Percentiles rank a stretch among this genome's conserved stretches.
Evolutionary conservation across 371 early-diverging fungal species (phyloP).

Genomic region (Syncephalis plumigaleata): DNA sequence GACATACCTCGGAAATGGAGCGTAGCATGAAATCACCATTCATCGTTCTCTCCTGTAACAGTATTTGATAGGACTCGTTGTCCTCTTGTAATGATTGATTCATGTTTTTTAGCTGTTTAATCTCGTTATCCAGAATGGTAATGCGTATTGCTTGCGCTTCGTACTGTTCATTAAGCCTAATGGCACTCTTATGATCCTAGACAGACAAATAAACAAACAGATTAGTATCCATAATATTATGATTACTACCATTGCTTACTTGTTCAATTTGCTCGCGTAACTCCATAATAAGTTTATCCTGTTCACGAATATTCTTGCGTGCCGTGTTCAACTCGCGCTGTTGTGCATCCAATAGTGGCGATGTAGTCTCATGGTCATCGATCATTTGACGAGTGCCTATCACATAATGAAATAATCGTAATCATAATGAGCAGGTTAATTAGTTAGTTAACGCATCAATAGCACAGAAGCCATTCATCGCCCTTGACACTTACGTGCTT

Average conservation of each 20-base stretch:
- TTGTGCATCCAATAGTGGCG: no score
- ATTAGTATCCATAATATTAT: no score
- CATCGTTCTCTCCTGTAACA: constrained; percentile 64
- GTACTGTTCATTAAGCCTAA: background rate
- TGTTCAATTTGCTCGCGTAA: background rate
- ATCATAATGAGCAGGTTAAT: no score
- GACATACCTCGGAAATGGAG: constrained; percentile 21
- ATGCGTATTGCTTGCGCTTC: constrained; percentile 1
- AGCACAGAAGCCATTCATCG: no score
- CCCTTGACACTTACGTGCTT: no score
- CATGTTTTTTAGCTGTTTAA: constrained; percentile 38
- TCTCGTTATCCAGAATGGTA: constrained; percentile 27
- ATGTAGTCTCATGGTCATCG: no score
- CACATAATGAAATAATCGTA: no score
- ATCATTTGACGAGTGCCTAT: no score
- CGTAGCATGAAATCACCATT: constrained; percentile 36
- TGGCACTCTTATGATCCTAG: no score
- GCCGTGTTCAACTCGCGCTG: no score
- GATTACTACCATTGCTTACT: background rate
- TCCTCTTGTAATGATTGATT: constrained; percentile 63
- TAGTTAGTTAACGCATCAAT: no score
- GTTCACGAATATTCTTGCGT: background rate
- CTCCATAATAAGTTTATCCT: background rate
- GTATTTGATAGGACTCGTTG: constrained; percentile 65
- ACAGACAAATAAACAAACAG: no score